These are phyloP conservation scores for Ministeria vibrans DNA, from an alignment of 78 protist species.

Conservation along the genomic window DNA sequence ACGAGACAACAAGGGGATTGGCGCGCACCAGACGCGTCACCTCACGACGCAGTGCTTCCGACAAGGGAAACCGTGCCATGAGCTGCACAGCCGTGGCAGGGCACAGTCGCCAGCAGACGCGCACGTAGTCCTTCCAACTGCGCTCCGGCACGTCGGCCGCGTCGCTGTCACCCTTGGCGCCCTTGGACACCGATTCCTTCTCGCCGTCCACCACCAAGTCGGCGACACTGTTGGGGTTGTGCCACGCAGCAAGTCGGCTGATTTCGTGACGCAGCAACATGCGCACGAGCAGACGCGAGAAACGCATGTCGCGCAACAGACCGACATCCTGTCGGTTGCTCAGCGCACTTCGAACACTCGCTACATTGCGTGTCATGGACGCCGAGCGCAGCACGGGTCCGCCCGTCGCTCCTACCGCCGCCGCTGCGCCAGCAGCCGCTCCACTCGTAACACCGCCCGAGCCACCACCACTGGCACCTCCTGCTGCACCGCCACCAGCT, in stretches of 20 bases:
- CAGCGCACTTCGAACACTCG: too few relatives aligned
- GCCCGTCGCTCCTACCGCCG: not conserved
- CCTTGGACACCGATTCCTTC: too few relatives aligned
- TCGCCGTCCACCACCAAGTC: constrained; percentile 39
- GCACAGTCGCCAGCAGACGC: constrained; percentile 37
- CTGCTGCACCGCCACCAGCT: not conserved
- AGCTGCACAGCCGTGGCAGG: constrained; percentile 30
- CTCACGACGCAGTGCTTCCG: not conserved
- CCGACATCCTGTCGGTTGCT: too few relatives aligned
- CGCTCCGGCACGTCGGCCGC: constrained; percentile 6
- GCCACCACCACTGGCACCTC: not conserved
- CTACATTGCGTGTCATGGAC: too few relatives aligned
- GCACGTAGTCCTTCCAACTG: constrained; percentile 45
- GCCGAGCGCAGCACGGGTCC: too few relatives aligned
- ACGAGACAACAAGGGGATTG: constrained; percentile 36
- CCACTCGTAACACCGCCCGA: not conserved
- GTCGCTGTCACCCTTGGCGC: constrained; percentile 31
- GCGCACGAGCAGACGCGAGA: constrained; percentile 27
- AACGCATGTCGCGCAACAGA: not conserved
- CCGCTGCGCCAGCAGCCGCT: not conserved
- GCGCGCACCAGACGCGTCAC: constrained; percentile 26
- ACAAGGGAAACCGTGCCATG: not conserved
- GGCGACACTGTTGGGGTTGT: constrained; percentile 41
- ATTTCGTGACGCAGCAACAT: constrained; percentile 58
- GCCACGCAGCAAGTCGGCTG: constrained; percentile 66